Conservation (phyloP, 768 basidiomycete species). For the Suillus paluster region DNA sequence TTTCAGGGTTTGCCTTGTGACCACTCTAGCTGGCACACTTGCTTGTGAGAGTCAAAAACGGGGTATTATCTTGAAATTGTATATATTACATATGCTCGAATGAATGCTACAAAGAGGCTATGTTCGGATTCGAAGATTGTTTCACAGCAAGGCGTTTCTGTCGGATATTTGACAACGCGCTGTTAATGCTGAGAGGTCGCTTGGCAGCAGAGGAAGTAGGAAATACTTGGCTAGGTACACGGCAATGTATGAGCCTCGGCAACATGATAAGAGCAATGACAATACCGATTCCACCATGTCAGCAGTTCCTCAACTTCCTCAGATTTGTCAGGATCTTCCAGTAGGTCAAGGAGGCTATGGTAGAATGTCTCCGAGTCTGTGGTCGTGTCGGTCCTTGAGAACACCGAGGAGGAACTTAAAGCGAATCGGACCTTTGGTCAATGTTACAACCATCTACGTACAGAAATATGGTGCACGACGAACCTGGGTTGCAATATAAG, state of each 20-base stretch:
- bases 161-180: conserved; percentile 1
- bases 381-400: conserved; percentile 21
- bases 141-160: not conserved
- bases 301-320: conserved; percentile 19
- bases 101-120: too few species aligned
- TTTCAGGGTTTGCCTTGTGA: too few species aligned
- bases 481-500: conserved; percentile 28
- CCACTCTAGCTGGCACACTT: too few species aligned
- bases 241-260: not conserved
- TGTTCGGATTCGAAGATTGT: not conserved
- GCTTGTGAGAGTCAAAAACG: too few species aligned
- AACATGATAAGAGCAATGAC: not conserved
- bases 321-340: conserved; percentile 24
- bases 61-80: too few species aligned
- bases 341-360: conserved; percentile 20
- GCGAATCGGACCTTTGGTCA: conserved; percentile 19
- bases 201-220: conserved; percentile 5
- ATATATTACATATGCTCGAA: too few species aligned
- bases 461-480: not conserved
- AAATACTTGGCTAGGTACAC: conserved; percentile 11
- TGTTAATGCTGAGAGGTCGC: not conserved
- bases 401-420: conserved; percentile 17
- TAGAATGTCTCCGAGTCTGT: conserved; percentile 31
- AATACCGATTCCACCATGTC: conserved; percentile 24
- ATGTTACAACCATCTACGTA: not conserved